A percentile compares a stretch with the other conserved stretches of the same genome.
Evolutionary conservation across 208 protist species (phyloP).

Genomic region (Herpetomonas samuelpessoai): DNA sequence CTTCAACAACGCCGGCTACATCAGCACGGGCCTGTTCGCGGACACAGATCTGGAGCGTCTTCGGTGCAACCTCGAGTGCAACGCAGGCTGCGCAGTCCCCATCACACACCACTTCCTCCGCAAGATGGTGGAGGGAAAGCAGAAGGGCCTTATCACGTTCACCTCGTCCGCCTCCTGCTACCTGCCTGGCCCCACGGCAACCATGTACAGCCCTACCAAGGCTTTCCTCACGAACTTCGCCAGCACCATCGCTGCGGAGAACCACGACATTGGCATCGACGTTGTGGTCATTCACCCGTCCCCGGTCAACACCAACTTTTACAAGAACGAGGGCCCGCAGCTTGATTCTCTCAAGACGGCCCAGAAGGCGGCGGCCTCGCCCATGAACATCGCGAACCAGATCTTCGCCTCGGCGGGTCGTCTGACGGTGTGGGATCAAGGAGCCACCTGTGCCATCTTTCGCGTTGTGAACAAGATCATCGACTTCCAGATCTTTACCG

Average conservation of each 20-base stretch:
- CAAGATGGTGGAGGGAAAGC: slow-evolving; percentile 77
- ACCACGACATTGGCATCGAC: slow-evolving; percentile 80
- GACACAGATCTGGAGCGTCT: slow-evolving; percentile 78
- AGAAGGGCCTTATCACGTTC: slow-evolving; percentile 87
- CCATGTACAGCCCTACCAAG: slow-evolving; percentile 92
- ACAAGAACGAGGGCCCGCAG: slow-evolving; percentile 79
- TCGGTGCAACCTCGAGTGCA: slow-evolving; percentile 89
- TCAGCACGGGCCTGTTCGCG: slow-evolving; percentile 87
- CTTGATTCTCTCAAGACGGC: slow-evolving; percentile 71
- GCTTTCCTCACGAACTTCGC: slow-evolving; percentile 89
- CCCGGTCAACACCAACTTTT: slow-evolving; percentile 89
- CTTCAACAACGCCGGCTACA: slow-evolving; percentile 96
- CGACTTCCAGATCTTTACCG: slow-evolving; percentile 82
- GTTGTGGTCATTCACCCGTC: slow-evolving; percentile 88
- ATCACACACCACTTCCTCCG: slow-evolving; percentile 91
- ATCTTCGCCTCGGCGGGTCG: slow-evolving; percentile 84
- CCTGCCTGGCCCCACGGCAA: slow-evolving; percentile 84
- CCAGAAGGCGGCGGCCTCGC: slow-evolving; percentile 64
- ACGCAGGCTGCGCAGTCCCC: slow-evolving; percentile 77
- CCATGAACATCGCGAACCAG: slow-evolving; percentile 77
- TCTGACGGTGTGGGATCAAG: slow-evolving; percentile 85
- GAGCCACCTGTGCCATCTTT: slow-evolving; percentile 61
- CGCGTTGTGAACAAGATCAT: slow-evolving; percentile 77
- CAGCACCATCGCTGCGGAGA: slow-evolving; percentile 74
- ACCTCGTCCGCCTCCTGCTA: slow-evolving; percentile 79